Evolutionary conservation across 2,329 filamentous ascomycete genomes (phyloP), one percentile per base, ranked within the genome.

Genomic region (Xylaria sp.): DNA sequence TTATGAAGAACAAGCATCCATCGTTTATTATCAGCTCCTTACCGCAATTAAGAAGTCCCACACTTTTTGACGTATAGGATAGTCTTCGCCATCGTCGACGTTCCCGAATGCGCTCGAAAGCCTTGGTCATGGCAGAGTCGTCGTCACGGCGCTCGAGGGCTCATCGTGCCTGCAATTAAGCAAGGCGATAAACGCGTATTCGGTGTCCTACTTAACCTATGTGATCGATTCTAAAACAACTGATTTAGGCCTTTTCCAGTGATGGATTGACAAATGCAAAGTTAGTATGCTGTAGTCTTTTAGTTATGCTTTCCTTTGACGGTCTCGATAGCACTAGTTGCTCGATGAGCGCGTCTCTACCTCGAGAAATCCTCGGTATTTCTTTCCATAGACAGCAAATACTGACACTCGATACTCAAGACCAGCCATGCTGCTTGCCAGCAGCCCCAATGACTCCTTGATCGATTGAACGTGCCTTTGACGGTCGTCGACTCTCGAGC

Each of bases 181-280:
- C 51, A 28, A 63, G 58, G 28, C 13, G 44, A 58, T 31, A 23
- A 63, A 18, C 31, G 12, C 5, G 34, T 8, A 28, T 18, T 46
- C 20, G 18, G 34, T 66, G 57, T 15, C 57, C 57, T 41, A 57
- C 56, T 10, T 62, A 34, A 52, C 65, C 52, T 39, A 34, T 5
- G 10, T 63, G 25, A 67, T 67, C 8, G 25, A 63, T 25, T 44
- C 59, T 15, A 58, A 58, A 12, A 44, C 54, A 34, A 39, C 34
- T n/a, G 65, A 59, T 58, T 63, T 63, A 28, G 37, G 23, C 13
- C 34, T 63, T 9, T 52, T 63, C 37, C 44, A 28, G 57, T 18
- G 25, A 58, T 63, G 65, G 65, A 54, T 67, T 8, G 39, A 41
- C 23, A 67, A 58, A 51, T 63, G 65, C 34, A 52, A 63, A 39